Conservation (phyloP, 1,139 yeast genomes). For the Scheffersomyces segobiensis region DNA sequence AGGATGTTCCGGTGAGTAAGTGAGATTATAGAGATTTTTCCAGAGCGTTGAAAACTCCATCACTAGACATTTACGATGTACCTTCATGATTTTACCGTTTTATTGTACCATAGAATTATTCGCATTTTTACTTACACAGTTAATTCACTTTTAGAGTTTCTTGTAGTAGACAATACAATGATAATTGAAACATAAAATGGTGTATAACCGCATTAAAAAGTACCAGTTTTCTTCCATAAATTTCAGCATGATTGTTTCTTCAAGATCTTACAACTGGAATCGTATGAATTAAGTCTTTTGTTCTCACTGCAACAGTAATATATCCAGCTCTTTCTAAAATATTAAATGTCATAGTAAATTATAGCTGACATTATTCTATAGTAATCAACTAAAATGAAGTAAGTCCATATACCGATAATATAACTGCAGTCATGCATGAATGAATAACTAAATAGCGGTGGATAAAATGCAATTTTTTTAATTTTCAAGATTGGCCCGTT, state of each 20-base stretch:
- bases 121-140: not conserved
- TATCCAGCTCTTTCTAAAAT: no score
- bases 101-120: not conserved
- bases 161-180: not conserved
- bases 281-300: no score
- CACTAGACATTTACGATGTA: not conserved
- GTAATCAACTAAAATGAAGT: not conserved
- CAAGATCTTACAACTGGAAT: no score
- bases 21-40: not conserved
- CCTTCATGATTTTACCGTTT: not conserved
- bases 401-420: not conserved
- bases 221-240: no score
- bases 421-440: not conserved
- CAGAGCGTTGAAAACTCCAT: not conserved
- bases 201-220: not conserved
- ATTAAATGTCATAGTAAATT: no score
- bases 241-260: no score
- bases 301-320: no score
- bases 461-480: not conserved
- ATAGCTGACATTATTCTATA: no score
- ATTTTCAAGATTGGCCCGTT: slow-evolving; percentile 54
- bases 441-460: not conserved
- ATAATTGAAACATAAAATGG: not conserved
- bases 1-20: not conserved
- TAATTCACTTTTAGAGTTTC: not conserved